phyloP scores from a whole-genome alignment of 75 land plant genomes.

The Larix kaempferi region DNA sequence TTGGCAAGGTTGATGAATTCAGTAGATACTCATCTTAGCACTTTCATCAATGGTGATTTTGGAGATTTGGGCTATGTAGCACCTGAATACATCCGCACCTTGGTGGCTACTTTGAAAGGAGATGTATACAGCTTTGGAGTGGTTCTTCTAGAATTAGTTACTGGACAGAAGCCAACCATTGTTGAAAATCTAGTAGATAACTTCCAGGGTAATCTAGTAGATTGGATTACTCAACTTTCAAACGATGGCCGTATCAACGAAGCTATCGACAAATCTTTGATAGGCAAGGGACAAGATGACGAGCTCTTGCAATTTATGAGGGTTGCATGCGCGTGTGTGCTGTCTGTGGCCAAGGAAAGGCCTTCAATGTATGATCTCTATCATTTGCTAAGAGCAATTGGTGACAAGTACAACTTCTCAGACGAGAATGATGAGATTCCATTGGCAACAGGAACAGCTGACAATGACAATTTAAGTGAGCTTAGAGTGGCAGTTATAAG shows the following conservation, averaged over 20 bases:
- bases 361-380: conserved; percentile 96
- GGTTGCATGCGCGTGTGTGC: conserved; percentile 76
- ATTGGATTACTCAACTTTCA: conserved; percentile 76
- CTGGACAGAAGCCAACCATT: conserved; percentile 70
- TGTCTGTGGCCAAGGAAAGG: conserved; percentile 72
- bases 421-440: conserved; percentile 58
- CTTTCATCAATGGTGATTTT: conserved; percentile 93
- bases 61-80: conserved; percentile 97
- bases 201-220: conserved; percentile 82
- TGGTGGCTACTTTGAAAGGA: conserved; percentile 90
- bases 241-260: conserved; percentile 38
- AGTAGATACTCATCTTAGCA: conserved; percentile 88
- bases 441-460: conserved; percentile 19
- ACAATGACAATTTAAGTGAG: conserved; percentile 34
- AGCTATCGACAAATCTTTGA: conserved; percentile 63
- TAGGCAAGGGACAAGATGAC: conserved; percentile 51
- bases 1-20: conserved; percentile 95
- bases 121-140: conserved; percentile 96
- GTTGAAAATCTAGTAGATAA: conserved; percentile 48
- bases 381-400: conserved; percentile 82
- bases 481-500: conserved; percentile 37
- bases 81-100: conserved; percentile 84
- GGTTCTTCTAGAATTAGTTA: conserved; percentile 87
- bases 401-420: conserved; percentile 66
- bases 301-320: conserved; percentile 80